Evolutionary conservation across 2,329 filamentous ascomycete species (phyloP), one percentile per base, ranked within the genome.

Genomic region (Colletotrichum abscissum): DNA sequence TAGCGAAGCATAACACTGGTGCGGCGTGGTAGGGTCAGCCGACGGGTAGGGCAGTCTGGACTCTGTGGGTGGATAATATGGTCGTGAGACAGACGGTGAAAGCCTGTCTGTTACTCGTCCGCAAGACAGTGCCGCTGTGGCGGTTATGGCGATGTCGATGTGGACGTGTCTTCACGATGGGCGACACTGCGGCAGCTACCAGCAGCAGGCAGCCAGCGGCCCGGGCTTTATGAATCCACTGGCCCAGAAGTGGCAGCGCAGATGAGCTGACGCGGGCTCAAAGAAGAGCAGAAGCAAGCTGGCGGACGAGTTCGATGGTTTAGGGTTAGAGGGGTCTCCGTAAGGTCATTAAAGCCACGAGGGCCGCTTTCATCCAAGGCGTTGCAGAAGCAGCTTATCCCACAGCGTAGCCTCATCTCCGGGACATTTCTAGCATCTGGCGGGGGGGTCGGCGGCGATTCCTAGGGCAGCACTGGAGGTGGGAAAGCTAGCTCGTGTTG

Each of bases 331-430:
- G 52, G 24, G 22, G 38, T 26, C n/a, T 24, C 22, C 30, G 62
- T 63, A 65, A 64, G 69, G 42, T 66, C 38, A 26, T 42, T 33
- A 19, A 38, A 62, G 46, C 55, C 64, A 46, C 11, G 60, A 56
- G 54, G 16, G 60, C 70, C 60, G 70, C 35, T 73, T 73, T 60
- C 67, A 38, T 73, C 70, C 70, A 60, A 73, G 70, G 70, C 67
- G 66, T 56, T 28, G 35, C 57, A n/a, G 52, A 22, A 68, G 56
- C 57, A 49, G 33, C 19, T 42, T 56, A 55, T 54, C 28, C 68
- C 57, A 35, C 49, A 69, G 63, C 42, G 52, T 26, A 49, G 69
- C 69, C 69, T 72, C 69, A 58, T 69, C 65, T 72, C 69, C 69
- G 58, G 38, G 65, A 38, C 12, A 30, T 63, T 56, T 72, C 56